A percentile compares a stretch with the other conserved stretches of the same genome.
These are phyloP conservation scores for Populus hybrid DNA, from an alignment of 441 rosid species.

Conservation along the genomic window DNA sequence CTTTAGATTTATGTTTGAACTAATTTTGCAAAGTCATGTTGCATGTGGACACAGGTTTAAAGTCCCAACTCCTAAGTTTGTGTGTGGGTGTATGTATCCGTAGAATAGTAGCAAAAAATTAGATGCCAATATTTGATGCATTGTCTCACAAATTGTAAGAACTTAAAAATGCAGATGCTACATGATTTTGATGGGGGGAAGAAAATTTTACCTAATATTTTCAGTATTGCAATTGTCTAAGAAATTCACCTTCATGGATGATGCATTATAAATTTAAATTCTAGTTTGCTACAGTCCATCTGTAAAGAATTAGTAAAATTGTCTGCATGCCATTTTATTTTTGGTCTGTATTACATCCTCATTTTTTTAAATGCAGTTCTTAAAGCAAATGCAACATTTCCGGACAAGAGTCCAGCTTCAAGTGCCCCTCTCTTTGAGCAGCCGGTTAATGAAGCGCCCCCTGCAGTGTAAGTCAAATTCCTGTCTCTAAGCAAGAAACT, in stretches of 20 bases:
- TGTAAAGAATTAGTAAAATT: not conserved
- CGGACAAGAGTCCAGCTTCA: conserved; percentile 65
- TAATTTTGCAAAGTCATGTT: no score
- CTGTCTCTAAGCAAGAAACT: not conserved
- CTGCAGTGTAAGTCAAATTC: conserved; percentile 48
- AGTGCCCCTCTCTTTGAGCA: conserved; percentile 62
- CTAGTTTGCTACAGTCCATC: not conserved
- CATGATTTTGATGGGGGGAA: not conserved
- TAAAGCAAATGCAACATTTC: conserved; percentile 60
- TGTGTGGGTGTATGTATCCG: not conserved
- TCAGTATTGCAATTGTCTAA: not conserved
- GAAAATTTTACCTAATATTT: not conserved
- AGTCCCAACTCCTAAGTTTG: no score
- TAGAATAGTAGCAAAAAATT: no score
- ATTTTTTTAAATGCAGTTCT: conserved; percentile 52
- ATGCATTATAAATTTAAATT: not conserved
- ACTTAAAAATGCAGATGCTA: not conserved
- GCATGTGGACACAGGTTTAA: no score
- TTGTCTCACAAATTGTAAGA: not conserved
- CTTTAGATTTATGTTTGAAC: no score
- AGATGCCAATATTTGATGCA: not conserved
- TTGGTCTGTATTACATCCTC: not conserved
- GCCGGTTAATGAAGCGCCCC: conserved; percentile 64
- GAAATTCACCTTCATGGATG: not conserved
- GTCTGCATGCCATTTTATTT: not conserved